Evolutionary conservation across 208 protist species (phyloP), one percentile per base, ranked within the genome.

Genomic region (Trypanosoma grayi): DNA sequence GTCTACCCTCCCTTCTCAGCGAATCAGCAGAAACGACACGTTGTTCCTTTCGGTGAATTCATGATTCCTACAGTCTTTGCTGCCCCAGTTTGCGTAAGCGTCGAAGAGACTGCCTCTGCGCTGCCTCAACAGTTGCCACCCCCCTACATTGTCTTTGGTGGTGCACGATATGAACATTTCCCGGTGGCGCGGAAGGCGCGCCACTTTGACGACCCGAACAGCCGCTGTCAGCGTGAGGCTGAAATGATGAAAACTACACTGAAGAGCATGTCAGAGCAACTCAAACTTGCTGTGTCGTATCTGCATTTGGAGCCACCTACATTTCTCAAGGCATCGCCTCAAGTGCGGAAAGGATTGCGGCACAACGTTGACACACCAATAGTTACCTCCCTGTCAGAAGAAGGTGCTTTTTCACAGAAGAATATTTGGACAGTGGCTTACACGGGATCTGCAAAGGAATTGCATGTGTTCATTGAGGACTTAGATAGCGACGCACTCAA

Each of bases 351-450:
- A 27, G 24, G 16, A 24, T 31, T 36, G 16, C 44, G n/a, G 10
- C 13, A 18, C 28, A 25, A 24, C 25, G 9, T 18, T 31, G 18
- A 25, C 33, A 51, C 2, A 25, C 11, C 48, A 30, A n/a, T 8
- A 34, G 28, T 13, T 16, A n/a, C 51, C 13, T 34, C 39, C 4
- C 27, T 39, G 13, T 54, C 7, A 14, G 54, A 56, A 41, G 37
- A 60, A n/a, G 58, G 43, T 36, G 46, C 18, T 13, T 66, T 68
- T 48, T 53, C 61, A 2, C 34, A 25, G 22, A 67, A 40, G 45
- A 92, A 77, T 51, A 73, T 94, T 6, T 94, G 87, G 77, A 88
- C 85, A 4, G 58, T 77, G 11, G 85, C 89, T 6, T 95, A 87
- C 61, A 72, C 69, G 24, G 84, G 75, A 24, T 71, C 81, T 4